A percentile compares a stretch with the other conserved stretches of the same genome.
phyloP scores from a whole-genome alignment of 1,139 yeast genomes.

The Candida sanyaensis region DNA sequence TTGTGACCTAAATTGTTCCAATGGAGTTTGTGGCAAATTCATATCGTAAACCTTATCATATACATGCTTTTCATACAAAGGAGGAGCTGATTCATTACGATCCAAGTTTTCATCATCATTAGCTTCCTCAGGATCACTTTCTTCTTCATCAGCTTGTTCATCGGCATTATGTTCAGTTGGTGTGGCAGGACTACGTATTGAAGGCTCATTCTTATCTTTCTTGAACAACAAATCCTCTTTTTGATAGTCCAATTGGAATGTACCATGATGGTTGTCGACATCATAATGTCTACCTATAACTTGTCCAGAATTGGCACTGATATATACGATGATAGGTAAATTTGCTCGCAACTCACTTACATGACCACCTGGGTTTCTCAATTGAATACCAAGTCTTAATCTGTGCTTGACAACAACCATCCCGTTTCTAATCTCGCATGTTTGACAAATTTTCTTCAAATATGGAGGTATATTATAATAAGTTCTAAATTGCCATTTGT shows the following conservation, averaged over 20 bases:
- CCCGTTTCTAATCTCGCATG: conserved; percentile 51
- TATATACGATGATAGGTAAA: conserved; percentile 59
- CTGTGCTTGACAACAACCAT: conserved; percentile 62
- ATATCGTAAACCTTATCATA: conserved; percentile 40
- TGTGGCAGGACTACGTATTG: conserved; percentile 16
- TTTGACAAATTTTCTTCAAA: conserved; percentile 56
- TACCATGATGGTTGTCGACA: conserved; percentile 52
- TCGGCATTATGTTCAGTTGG: conserved; percentile 15
- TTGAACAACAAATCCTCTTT: conserved; percentile 41
- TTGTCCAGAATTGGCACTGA: conserved; percentile 53
- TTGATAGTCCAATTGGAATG: conserved; percentile 39
- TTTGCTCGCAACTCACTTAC: conserved; percentile 70
- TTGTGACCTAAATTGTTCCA: conserved; percentile 38
- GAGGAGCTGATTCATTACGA: conserved; percentile 39
- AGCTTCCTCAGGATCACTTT: conserved; percentile 16
- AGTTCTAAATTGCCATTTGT: conserved; percentile 54
- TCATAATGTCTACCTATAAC: conserved; percentile 54
- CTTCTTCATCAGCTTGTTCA: conserved; percentile 14
- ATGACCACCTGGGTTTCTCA: conserved; percentile 64
- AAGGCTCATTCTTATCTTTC: conserved; percentile 17
- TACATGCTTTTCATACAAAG: conserved; percentile 40
- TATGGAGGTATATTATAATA: conserved; percentile 52
- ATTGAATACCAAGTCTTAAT: conserved; percentile 54
- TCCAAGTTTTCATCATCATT: conserved; percentile 21
- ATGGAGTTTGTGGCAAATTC: conserved; percentile 37